Evolutionary conservation across 2,329 filamentous ascomycete species (phyloP).

Genomic region (Calonectria hawksworthii): DNA sequence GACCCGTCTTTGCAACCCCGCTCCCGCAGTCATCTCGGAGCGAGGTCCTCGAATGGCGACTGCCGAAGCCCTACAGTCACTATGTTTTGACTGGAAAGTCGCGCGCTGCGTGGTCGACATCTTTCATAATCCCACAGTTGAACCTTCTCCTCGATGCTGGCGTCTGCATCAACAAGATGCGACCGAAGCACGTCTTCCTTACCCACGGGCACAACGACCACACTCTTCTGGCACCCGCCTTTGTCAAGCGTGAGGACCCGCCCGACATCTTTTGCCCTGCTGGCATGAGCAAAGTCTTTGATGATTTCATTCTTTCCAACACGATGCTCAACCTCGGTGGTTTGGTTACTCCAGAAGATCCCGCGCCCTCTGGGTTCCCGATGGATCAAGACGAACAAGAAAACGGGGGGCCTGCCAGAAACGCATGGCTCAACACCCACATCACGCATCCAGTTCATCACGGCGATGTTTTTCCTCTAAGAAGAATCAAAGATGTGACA

Average conservation of each 20-base stretch:
- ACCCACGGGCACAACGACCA: conserved; percentile 66
- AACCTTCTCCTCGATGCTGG: conserved; percentile 65
- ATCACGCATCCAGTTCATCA: conserved; percentile 25
- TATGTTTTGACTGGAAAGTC: conserved; percentile 61
- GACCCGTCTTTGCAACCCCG: conserved; percentile 57
- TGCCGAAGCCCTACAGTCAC: conserved; percentile 59
- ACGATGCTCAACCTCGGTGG: conserved; percentile 60
- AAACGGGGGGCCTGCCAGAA: conserved; percentile 32
- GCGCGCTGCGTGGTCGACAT: conserved; percentile 66
- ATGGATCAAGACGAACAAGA: not conserved
- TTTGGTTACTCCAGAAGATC: conserved; percentile 47
- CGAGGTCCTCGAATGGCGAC: conserved; percentile 60
- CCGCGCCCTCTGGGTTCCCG: not conserved
- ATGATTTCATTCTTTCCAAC: conserved; percentile 57
- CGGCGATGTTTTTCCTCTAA: conserved; percentile 54
- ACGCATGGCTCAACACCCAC: conserved; percentile 54
- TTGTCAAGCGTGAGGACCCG: conserved; percentile 59
- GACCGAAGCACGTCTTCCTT: conserved; percentile 64
- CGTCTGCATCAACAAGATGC: conserved; percentile 59
- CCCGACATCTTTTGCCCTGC: conserved; percentile 61
- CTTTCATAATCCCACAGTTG: conserved; percentile 64
- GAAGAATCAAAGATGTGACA: conserved; percentile 53
- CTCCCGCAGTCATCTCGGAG: conserved; percentile 60
- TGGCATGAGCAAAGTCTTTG: conserved; percentile 55
- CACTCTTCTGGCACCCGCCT: conserved; percentile 58